Percentiles rank a stretch among this genome's conserved stretches.
These are phyloP conservation scores for Blastomyces parvus DNA, from an alignment of 2,329 filamentous ascomycete species.

Conservation along the genomic window DNA sequence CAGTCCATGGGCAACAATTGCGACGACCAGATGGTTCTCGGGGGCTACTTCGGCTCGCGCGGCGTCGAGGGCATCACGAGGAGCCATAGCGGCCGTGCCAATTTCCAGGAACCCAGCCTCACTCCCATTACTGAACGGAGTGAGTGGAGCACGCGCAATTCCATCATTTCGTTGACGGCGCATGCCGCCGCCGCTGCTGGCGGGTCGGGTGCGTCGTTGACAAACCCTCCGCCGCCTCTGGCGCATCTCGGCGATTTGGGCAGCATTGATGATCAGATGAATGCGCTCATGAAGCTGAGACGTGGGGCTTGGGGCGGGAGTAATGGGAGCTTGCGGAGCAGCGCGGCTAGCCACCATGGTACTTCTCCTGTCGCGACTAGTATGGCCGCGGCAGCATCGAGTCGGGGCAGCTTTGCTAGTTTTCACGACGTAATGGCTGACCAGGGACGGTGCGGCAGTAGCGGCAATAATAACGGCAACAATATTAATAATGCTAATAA, in stretches of 20 bases:
- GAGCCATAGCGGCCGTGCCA: conserved; percentile 61
- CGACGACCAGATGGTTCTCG: conserved; percentile 57
- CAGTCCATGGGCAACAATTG: conserved; percentile 37
- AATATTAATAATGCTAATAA: no score
- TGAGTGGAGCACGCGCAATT: conserved; percentile 93
- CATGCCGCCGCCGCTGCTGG: conserved; percentile 31
- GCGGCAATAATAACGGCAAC: not conserved
- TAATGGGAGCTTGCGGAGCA: conserved; percentile 58
- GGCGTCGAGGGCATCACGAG: conserved; percentile 54
- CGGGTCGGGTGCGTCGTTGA: conserved; percentile 41
- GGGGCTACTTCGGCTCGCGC: conserved; percentile 79
- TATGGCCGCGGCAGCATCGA: conserved; percentile 22
- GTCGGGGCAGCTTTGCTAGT: conserved; percentile 28
- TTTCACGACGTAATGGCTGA: conserved; percentile 21
- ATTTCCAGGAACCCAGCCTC: conserved; percentile 77
- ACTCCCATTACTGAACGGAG: conserved; percentile 94
- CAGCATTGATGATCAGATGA: conserved; percentile 58
- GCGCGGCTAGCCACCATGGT: conserved; percentile 28
- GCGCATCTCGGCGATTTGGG: conserved; percentile 62
- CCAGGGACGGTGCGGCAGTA: not conserved
- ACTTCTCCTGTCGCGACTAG: conserved; percentile 30
- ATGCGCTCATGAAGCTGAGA: conserved; percentile 61
- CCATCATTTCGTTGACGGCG: conserved; percentile 63
- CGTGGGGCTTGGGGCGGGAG: conserved; percentile 73
- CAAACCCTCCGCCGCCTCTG: conserved; percentile 58